Base-by-base conservation (phyloP, 2,329 filamentous ascomycete species). In the Leptographium galeiforme region DNA sequence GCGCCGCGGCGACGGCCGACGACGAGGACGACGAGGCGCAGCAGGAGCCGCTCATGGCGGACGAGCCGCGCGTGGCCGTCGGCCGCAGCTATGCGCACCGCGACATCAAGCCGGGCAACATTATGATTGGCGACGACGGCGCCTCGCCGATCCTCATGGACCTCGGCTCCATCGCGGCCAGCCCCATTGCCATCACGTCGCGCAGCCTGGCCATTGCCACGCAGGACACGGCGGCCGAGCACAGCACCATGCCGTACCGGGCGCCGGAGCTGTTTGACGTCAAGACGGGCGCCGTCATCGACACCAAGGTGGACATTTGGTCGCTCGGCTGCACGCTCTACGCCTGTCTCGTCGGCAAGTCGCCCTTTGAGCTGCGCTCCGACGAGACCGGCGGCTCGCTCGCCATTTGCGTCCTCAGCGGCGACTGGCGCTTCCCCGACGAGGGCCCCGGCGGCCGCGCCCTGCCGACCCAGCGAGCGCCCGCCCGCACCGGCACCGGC, bases 261-360 rank as follows among this genome's bases (percentile, higher is more conserved):
- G 93, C 93, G 1, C 93, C 93, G 0, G 93, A 98, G 70, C 82
- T 98, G 56, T 98, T 98, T 68, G 93, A 98, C 67, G 93, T 97
- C 54, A 95, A 95, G 70, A 96, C 89, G 4, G 91, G 88, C 57
- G 84, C 85, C 49, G 81, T 89, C 50, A 85, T 98, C 63, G 93
- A 97, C 69, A 95, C 90, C 13, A 96, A 96, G 66, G 89, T 95
- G 43, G 93, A 98, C 68, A 95, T 98, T 59, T 98, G 93, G 93
- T 95, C 88, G 16, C 72, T 98, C 25, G 93, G 93, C 51, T 97
- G 93, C 73, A 97, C 93, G n/a, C 75, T 98, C 46, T 98, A 95
- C 69, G 93, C 93, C 40, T 97, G 93, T 64, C 77, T 98, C 11
- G 89, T 97, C 33, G 93, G 93, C 59, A 97, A 98, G 69, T 94